Percentiles rank a stretch among this genome's conserved stretches.
These are phyloP conservation scores for Epichloe festucae DNA, from an alignment of 2,329 filamentous ascomycete genomes.

Conservation along the genomic window DNA sequence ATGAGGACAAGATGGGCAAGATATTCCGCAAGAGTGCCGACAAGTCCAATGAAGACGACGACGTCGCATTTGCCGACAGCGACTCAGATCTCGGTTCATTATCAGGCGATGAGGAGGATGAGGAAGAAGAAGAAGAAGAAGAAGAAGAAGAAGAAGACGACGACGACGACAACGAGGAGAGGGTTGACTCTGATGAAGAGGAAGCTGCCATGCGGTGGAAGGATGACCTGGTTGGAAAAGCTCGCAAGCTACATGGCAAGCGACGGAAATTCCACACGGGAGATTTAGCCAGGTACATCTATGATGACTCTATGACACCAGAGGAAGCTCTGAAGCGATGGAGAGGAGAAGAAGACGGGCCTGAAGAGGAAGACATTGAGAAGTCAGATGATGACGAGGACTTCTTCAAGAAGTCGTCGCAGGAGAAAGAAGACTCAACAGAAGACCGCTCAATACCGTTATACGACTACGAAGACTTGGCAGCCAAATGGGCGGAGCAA, in stretches of 20 bases:
- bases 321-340: constrained; percentile 66
- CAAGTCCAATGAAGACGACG: constrained; percentile 45
- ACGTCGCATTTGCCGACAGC: constrained; percentile 86
- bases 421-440: constrained; percentile 54
- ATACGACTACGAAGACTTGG: constrained; percentile 69
- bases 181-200: constrained; percentile 50
- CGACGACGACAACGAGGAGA: constrained; percentile 36
- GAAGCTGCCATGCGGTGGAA: constrained; percentile 75
- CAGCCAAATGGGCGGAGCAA: constrained; percentile 71
- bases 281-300: constrained; percentile 79
- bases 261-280: constrained; percentile 62
- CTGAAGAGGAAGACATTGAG: constrained; percentile 45
- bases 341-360: constrained; percentile 52
- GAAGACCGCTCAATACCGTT: constrained; percentile 71
- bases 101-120: constrained; percentile 38
- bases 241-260: constrained; percentile 55
- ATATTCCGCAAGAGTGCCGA: constrained; percentile 43
- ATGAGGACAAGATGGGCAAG: constrained; percentile 46
- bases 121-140: constrained; percentile 30
- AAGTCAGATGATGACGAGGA: constrained; percentile 40
- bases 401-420: constrained; percentile 52
- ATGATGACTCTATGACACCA: constrained; percentile 67
- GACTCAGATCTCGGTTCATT: constrained; percentile 92
- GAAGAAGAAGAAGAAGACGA: constrained; percentile 37
- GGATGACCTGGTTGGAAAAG: constrained; percentile 66